Evolutionary conservation across 106 monocot species (phyloP).

Genomic region (Posidonia australis): DNA sequence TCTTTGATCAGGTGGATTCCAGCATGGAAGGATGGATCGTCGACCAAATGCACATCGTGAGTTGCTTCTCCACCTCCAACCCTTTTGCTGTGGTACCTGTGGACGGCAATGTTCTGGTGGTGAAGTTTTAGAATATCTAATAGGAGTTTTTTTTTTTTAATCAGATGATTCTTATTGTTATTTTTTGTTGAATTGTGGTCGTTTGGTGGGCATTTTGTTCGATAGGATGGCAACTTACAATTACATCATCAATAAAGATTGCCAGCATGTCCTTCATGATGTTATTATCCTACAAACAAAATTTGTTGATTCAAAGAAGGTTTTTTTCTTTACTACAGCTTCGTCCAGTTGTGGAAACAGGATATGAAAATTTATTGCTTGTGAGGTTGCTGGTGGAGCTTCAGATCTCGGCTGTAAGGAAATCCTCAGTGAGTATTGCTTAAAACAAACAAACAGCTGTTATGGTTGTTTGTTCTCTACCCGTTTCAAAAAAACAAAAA

Average conservation of each 20-base stretch:
- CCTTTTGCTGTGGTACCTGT: neutral
- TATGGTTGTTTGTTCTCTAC: slow-evolving; percentile 1
- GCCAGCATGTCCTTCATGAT: no score
- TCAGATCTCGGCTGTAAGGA: slow-evolving; percentile 42
- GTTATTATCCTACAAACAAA: neutral
- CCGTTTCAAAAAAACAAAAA: neutral
- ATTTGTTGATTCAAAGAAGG: neutral
- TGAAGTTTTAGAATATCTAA: no score
- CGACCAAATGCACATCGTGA: slow-evolving; percentile 85
- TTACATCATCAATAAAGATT: no score
- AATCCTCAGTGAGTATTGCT: slow-evolving; percentile 53
- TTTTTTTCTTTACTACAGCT: slow-evolving; percentile 34
- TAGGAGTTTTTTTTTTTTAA: no score
- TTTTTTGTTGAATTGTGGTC: no score
- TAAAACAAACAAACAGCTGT: neutral
- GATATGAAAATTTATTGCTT: slow-evolving; percentile 92
- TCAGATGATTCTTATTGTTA: no score
- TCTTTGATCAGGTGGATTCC: slow-evolving; percentile 52
- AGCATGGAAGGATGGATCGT: slow-evolving; percentile 73
- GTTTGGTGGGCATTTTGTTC: no score
- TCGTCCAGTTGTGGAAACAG: slow-evolving; percentile 97
- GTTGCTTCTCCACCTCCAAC: slow-evolving; percentile 1
- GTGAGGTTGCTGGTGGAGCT: slow-evolving; percentile 86
- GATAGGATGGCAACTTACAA: no score
- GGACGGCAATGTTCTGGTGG: no score